These are phyloP conservation scores for Candida saitoana DNA, from an alignment of 805 yeast species.

Conservation along the genomic window DNA sequence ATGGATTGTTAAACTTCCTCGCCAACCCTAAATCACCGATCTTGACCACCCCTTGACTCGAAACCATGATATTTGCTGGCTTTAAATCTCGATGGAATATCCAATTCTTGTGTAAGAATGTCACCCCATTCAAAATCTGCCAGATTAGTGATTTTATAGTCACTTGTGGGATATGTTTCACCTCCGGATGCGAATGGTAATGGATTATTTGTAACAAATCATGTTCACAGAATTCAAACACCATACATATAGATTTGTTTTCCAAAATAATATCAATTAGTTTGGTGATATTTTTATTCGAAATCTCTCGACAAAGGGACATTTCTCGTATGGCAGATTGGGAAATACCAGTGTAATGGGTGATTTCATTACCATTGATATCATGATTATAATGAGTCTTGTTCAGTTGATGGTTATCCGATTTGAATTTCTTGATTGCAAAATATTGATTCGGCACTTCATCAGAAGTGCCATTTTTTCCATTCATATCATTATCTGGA, in stretches of 20 bases:
- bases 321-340: conserved; percentile 96
- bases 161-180: conserved; percentile 69
- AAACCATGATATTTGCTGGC: conserved; percentile 97
- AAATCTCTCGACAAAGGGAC: conserved; percentile 86
- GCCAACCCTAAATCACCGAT: conserved; percentile 95
- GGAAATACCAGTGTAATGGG: conserved; percentile 90
- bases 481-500: neutral
- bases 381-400: conserved; percentile 33
- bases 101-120: conserved; percentile 94
- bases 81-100: conserved; percentile 90
- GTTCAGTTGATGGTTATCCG: conserved; percentile 51
- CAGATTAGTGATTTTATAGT: conserved; percentile 82
- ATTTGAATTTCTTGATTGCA: conserved; percentile 94
- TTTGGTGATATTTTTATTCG: conserved; percentile 73
- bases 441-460: conserved; percentile 35
- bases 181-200: conserved; percentile 86
- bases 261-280: conserved; percentile 82
- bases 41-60: conserved; percentile 83
- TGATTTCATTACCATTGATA: conserved; percentile 64
- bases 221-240: conserved; percentile 94
- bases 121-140: conserved; percentile 90
- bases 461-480: neutral
- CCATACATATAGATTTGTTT: conserved; percentile 87
- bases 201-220: conserved; percentile 92
- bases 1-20: conserved; percentile 77